Evolutionary conservation across 495 filamentous ascomycete species (phyloP).

Genomic region (Sabuloglossum arenarium): DNA sequence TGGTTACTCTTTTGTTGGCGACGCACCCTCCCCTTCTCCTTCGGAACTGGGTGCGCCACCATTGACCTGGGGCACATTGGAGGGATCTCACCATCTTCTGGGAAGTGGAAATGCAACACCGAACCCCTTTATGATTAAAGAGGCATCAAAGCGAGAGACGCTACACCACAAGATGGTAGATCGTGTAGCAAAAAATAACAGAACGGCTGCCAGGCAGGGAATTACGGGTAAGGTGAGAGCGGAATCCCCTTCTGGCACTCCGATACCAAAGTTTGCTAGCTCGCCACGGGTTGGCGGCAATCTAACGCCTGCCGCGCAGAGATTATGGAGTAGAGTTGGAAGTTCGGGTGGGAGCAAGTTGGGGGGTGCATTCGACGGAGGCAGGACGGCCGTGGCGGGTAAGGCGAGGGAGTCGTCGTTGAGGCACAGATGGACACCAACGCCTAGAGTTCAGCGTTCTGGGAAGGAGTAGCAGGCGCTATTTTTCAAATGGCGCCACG

Average conservation of each 20-base stretch:
- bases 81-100: slow-evolving; percentile 21
- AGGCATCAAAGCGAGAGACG: slow-evolving; percentile 58
- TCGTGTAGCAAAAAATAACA: slow-evolving; percentile 49
- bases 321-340: slow-evolving; percentile 48
- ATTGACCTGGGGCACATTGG: slow-evolving; percentile 12
- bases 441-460: slow-evolving; percentile 15
- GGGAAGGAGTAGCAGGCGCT: not conserved
- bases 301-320: slow-evolving; percentile 64
- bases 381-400: slow-evolving; percentile 16
- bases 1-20: slow-evolving; percentile 87
- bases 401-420: slow-evolving; percentile 15
- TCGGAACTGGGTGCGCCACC: slow-evolving; percentile 11
- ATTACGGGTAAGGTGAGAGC: slow-evolving; percentile 23
- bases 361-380: slow-evolving; percentile 24
- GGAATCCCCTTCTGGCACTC: slow-evolving; percentile 26
- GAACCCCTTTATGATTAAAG: slow-evolving; percentile 66
- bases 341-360: slow-evolving; percentile 16
- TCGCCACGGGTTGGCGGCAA: slow-evolving; percentile 42
- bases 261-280: slow-evolving; percentile 55
- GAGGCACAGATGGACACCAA: slow-evolving; percentile 35
- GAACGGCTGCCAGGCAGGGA: slow-evolving; percentile 25
- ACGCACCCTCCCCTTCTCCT: slow-evolving; percentile 30
- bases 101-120: slow-evolving; percentile 38
- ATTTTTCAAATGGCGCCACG: not conserved
- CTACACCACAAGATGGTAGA: slow-evolving; percentile 88